Evolutionary conservation across 2,329 filamentous ascomycete genomes (phyloP), one percentile per base, ranked within the genome.

Genomic region (Pochonia chlamydosporia): DNA sequence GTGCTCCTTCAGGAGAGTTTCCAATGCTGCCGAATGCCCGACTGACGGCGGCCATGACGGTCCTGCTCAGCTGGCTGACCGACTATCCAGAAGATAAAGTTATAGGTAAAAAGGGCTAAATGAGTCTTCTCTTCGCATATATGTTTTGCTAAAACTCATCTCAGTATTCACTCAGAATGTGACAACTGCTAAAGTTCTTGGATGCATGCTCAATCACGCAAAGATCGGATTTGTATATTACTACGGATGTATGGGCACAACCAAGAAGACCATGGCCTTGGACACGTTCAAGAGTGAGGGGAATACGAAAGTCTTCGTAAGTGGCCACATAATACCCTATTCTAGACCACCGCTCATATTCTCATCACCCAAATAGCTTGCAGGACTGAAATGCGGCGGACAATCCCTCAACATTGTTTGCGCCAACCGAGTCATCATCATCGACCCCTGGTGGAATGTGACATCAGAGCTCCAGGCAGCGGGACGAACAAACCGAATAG

Each of bases 401-500:
- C 63, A 68, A 11, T 65, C 62, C 23, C 66, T 70, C 44, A 74
- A 75, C 35, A 49, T 76, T 0, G 65, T 59, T 0, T 60, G 51
- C 3, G 72, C 71, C 1, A 80, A 78, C 41, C 71, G 77, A 3
- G 74, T 79, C 20, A 78, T 82, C 18, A 63, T 76, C 0, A 44
- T 78, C 0, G 78, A 83, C 26, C 63, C 69, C 0, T 82, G 78
- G 77, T 89, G 80, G 79, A 87, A 88, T 48, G 62, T 63, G 1
- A 68, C 73, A 0, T 61, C 71, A 0, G 82, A 89, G 54, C 66
- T 80, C n/a, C 85, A 89, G 55, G 82, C 78, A 0, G 74, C 74
- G 33, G 67, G 67, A 2, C 76, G 86, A 0, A 76, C 88, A 0
- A 78, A 76, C 54, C 74, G 86, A 5, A 80, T 83, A 3, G 84